These are phyloP conservation scores for Camellia japonica DNA, from an alignment of 148 eudicot genomes.

Conservation along the genomic window DNA sequence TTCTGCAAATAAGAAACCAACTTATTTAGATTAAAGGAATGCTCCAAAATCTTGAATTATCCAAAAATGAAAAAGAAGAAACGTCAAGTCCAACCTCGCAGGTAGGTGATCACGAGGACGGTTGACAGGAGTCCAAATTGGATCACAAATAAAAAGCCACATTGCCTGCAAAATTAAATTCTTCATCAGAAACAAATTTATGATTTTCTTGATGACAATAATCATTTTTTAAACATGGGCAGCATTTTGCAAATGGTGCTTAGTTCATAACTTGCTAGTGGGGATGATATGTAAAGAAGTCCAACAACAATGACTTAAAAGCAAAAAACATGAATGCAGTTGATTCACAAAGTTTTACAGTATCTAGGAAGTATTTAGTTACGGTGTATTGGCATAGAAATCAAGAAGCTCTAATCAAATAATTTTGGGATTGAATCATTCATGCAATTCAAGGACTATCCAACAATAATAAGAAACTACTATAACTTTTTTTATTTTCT, in stretches of 20 bases:
- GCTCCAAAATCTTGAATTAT: not conserved
- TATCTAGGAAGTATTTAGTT: no score
- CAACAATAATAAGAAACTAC: no score
- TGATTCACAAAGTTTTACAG: no score
- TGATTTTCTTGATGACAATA: not conserved
- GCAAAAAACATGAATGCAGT: no score
- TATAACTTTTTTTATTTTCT: no score
- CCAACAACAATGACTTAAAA: no score
- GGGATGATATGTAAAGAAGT: no score
- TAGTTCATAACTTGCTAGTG: no score
- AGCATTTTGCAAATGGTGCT: no score
- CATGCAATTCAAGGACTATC: not conserved
- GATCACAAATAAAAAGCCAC: slow-evolving; percentile 27
- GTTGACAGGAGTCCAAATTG: slow-evolving; percentile 87
- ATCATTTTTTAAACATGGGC: no score
- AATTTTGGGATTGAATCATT: no score
- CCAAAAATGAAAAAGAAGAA: not conserved
- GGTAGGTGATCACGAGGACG: slow-evolving; percentile 77
- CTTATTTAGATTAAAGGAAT: not conserved
- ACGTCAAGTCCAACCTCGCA: slow-evolving; percentile 46
- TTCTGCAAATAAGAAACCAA: slow-evolving; percentile 33
- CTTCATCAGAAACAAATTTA: not conserved
- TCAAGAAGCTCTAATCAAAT: not conserved
- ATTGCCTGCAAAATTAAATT: slow-evolving; percentile 45
- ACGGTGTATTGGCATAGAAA: no score